Evolutionary conservation across 495 filamentous ascomycete genomes (phyloP).

Genomic region (Aspergillus hancockii): DNA sequence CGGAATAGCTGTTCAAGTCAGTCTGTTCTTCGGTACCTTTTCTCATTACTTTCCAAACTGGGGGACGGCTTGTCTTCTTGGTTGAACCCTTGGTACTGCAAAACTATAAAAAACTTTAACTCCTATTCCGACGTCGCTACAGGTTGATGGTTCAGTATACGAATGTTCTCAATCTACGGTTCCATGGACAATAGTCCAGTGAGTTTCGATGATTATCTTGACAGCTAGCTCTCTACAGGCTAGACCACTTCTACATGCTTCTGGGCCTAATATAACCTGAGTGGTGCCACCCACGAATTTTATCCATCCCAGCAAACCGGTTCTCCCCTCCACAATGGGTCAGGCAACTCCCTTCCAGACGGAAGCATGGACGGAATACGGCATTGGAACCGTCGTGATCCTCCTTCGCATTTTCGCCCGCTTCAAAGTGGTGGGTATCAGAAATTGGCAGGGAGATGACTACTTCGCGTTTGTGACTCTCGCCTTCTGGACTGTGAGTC

Average conservation of each 20-base stretch:
- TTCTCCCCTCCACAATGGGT: conserved; percentile 8
- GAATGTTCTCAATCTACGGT: no score
- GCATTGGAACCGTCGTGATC: conserved; percentile 19
- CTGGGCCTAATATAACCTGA: not conserved
- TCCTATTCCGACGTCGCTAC: not conserved
- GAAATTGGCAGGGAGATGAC: conserved; percentile 28
- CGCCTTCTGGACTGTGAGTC: conserved; percentile 24
- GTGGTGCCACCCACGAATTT: not conserved
- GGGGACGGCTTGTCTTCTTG: no score
- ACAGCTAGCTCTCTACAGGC: no score
- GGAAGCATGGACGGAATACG: conserved; percentile 28
- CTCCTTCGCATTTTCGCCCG: conserved; percentile 25
- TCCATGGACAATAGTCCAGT: no score
- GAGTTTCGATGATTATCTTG: no score
- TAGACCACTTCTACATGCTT: not conserved
- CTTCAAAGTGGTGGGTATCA: conserved; percentile 21
- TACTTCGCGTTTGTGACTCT: conserved; percentile 22
- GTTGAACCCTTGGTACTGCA: not conserved
- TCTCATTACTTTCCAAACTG: no score
- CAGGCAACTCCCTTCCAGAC: conserved; percentile 20
- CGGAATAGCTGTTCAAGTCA: no score
- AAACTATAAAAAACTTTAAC: not conserved
- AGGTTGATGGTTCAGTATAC: not conserved
- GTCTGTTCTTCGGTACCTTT: no score
- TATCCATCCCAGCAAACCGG: not conserved